Percentiles rank a stretch among this genome's conserved stretches.
Conservation (phyloP, 163 green algal genomes). For the Scenedesmus sp. region DNA sequence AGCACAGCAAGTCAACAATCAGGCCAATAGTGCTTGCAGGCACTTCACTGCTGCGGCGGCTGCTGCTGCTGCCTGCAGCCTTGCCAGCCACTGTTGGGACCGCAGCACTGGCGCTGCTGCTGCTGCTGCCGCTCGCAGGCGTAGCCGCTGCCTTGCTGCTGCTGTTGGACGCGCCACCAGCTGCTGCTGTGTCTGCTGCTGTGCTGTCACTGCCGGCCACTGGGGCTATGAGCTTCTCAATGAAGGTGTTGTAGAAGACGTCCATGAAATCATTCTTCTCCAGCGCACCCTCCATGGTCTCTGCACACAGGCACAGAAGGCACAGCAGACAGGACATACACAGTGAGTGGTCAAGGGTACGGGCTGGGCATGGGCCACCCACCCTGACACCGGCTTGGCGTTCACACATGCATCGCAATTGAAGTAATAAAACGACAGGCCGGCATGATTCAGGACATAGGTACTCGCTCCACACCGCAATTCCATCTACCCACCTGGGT, state of each 20-base stretch:
- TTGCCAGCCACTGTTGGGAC: slow-evolving; percentile 27
- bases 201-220: slow-evolving; percentile 57
- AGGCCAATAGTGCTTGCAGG: slow-evolving; percentile 79
- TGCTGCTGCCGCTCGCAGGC: background rate
- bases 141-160: slow-evolving; percentile 45
- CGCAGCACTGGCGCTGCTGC: background rate
- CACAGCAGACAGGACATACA: background rate
- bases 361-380: background rate
- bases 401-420: too few relatives aligned
- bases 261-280: slow-evolving; percentile 95
- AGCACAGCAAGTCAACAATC: slow-evolving; percentile 96
- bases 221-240: slow-evolving; percentile 68
- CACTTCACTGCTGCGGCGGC: slow-evolving; percentile 48
- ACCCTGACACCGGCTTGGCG: too few relatives aligned
- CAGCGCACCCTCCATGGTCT: slow-evolving; percentile 85
- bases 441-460: background rate
- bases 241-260: slow-evolving; percentile 91
- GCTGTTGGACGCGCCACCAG: background rate
- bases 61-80: slow-evolving; percentile 42
- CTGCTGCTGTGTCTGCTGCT: too few relatives aligned
- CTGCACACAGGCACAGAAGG: slow-evolving; percentile 42
- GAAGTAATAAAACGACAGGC: too few relatives aligned
- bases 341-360: background rate
- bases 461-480: background rate
- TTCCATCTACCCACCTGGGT: slow-evolving; percentile 78